Conservation (phyloP, 169 alveolate genomes). For the Plasmodium sp. region DNA sequence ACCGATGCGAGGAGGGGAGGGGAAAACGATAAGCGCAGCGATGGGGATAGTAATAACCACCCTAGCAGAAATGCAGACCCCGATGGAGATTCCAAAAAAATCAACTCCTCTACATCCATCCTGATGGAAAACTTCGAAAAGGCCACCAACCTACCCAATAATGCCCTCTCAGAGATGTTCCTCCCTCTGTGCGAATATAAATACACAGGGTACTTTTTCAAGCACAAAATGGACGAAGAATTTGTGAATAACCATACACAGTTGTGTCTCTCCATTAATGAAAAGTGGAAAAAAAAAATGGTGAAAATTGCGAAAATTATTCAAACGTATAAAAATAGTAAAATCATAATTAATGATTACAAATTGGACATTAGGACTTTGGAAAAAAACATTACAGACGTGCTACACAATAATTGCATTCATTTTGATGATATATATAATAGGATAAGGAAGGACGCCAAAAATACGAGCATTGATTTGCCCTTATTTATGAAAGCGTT, state of each 20-base stretch:
- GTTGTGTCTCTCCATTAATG: constrained; percentile 45
- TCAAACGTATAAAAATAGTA: constrained; percentile 65
- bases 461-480: constrained; percentile 38
- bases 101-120: constrained; percentile 46
- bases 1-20: background rate
- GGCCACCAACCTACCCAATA: constrained; percentile 72
- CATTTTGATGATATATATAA: constrained; percentile 59
- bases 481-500: constrained; percentile 32
- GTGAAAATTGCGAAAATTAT: constrained; percentile 63
- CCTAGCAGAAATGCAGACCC: background rate
- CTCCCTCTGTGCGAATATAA: constrained; percentile 68
- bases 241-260: constrained; percentile 16
- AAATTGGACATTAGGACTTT: constrained; percentile 50
- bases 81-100: constrained; percentile 9
- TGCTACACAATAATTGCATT: constrained; percentile 50
- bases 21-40: background rate
- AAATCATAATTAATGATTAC: constrained; percentile 65
- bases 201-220: constrained; percentile 73
- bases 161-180: constrained; percentile 38
- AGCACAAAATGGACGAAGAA: constrained; percentile 65
- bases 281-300: constrained; percentile 74
- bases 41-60: background rate
- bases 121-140: constrained; percentile 74
- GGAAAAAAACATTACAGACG: constrained; percentile 60
- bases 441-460: constrained; percentile 28